Base-by-base conservation (phyloP, 352 stramenopile species). In the Detonula confervacea region DNA sequence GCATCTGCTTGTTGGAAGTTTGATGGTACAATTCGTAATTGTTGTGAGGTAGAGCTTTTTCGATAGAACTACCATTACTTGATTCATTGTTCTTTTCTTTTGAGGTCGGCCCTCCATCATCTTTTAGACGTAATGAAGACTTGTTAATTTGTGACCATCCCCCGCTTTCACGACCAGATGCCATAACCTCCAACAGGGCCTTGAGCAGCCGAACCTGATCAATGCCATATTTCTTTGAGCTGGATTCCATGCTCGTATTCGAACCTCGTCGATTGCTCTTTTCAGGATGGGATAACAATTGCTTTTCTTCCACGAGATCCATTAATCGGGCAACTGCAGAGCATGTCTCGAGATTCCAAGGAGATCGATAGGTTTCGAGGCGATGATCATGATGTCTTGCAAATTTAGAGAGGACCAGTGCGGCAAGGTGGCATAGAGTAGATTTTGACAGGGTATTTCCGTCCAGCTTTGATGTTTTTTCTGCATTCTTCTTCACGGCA, bases 281-380 rank as follows among this genome's bases (percentile, higher is more conserved):
- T 37, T 81, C 27, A 42, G 72, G 66, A 35, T 69, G 73, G 18
- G 56, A 60, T 8, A 95, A 68, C 9, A 95, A 68, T 29, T 88
- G 47, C 62, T 92, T 93, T 64, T 95, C 88, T 83, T 95, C 90
- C 0, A 95, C 77, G n/a, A 93, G 52, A 52, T 90, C 64, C 77
- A 90, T 90, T 27, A 93, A 57, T 6, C 83, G 59, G n/a, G 88
- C 88, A 59, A 93, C 76, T 42, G 84, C 83, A 27, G 80, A 84
- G 61, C 85, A 90, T n/a, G 88, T 73, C 63, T 90, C 77, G 42
- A 81, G 16, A 70, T 70, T 87, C 89, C 89, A 94, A 22, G 85
- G 69, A 22, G 73, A 83, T 37, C 70, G 63, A 37, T 66, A 74
- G 51, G 54, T 71, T 52, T 89, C 81, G 54, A 80, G 84, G 35